Conservation (phyloP, 2,329 filamentous ascomycete species). For the Basipetospora chlamydospora region DNA sequence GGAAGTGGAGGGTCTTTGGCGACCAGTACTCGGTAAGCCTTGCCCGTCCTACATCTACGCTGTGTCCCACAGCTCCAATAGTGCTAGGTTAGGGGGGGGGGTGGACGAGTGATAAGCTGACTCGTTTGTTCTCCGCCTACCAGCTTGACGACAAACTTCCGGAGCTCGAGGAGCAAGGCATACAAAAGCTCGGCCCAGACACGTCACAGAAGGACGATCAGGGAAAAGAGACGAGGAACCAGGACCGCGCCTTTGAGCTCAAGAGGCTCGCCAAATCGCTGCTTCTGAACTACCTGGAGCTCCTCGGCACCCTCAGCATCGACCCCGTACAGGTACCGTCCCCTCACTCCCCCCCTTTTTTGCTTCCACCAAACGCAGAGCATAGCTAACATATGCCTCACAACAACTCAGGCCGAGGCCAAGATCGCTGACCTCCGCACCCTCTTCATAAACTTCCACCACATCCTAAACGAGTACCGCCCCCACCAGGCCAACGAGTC, state of each 20-base stretch:
- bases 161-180: conserved; percentile 53
- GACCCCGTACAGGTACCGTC: conserved; percentile 39
- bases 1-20: conserved; percentile 64
- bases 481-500: conserved; percentile 86
- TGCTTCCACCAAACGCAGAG: not conserved
- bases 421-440: conserved; percentile 70
- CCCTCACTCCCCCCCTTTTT: not conserved
- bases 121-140: not conserved
- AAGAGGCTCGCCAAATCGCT: conserved; percentile 72
- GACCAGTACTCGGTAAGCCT: conserved; percentile 40
- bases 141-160: conserved; percentile 48
- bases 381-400: too few relatives aligned
- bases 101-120: too few relatives aligned
- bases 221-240: conserved; percentile 37
- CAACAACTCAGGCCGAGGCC: conserved; percentile 47
- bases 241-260: conserved; percentile 52
- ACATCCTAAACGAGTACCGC: conserved; percentile 84
- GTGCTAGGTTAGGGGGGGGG: too few relatives aligned
- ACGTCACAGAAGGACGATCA: conserved; percentile 22
- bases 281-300: conserved; percentile 76
- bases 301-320: conserved; percentile 56
- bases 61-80: too few relatives aligned
- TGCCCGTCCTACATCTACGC: too few relatives aligned
- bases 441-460: conserved; percentile 81
- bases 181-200: conserved; percentile 44